phyloP scores from a whole-genome alignment of 306 rosid species.

The Cucurbita pepo region DNA sequence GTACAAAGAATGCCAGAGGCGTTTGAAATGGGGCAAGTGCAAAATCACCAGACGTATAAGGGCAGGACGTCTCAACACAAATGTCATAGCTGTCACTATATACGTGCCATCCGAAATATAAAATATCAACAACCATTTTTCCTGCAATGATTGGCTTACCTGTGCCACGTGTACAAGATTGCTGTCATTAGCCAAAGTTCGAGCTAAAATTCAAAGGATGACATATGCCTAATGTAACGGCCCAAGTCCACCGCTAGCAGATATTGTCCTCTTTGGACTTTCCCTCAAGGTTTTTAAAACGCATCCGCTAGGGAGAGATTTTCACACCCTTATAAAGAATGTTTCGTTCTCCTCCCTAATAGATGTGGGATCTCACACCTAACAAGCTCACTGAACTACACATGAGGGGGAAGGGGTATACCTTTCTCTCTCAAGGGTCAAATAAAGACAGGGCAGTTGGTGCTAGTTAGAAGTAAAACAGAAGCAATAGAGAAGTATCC shows the following conservation, averaged over 20 bases:
- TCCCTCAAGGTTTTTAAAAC: too few relatives aligned
- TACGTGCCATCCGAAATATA: conserved; percentile 66
- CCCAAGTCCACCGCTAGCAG: too few relatives aligned
- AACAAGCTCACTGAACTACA: neutral
- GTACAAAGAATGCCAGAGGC: conserved; percentile 67
- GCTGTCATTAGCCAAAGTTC: neutral
- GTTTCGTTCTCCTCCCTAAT: too few relatives aligned
- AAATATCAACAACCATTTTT: conserved; percentile 56
- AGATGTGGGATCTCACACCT: too few relatives aligned
- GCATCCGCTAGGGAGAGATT: too few relatives aligned
- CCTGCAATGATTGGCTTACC: conserved; percentile 57
- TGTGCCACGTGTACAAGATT: conserved; percentile 6
- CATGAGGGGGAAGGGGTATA: neutral
- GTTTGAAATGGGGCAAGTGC: conserved; percentile 60
- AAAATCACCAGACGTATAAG: conserved; percentile 58
- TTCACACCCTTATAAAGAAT: too few relatives aligned
- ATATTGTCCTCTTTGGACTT: too few relatives aligned
- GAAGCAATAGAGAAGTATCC: neutral
- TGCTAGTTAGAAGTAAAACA: neutral
- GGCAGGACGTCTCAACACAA: conserved; percentile 74
- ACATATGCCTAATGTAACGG: neutral
- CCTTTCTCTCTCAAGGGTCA: neutral
- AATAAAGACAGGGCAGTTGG: neutral
- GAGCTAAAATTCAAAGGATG: neutral
- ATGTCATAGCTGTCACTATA: conserved; percentile 73